Evolutionary conservation across 2,329 filamentous ascomycete species (phyloP), one percentile per base, ranked within the genome.

Genomic region (Xylariaceae sp.): DNA sequence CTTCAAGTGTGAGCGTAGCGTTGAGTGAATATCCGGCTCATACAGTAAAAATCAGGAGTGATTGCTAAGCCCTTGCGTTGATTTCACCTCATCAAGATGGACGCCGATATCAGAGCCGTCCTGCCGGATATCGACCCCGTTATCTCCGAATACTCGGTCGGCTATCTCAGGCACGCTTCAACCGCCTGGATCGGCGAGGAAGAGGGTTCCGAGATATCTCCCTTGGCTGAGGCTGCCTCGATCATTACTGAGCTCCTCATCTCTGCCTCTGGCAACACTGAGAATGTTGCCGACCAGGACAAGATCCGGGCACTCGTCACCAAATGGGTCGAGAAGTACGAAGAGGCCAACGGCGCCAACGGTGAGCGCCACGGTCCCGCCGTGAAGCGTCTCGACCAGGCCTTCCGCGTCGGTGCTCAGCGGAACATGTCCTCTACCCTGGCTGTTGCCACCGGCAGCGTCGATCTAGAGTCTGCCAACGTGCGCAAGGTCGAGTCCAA

Each of bases 341-440:
- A 86, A 71, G 85, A 86, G 62, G 84, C 85, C 59, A 88, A 90
- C 77, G 89, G 86, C 58, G 87, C 89, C 77, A 89, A 86, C 62
- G 82, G 85, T 53, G 84, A 91, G 74, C 81, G 82, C 55, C 86
- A 88, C 71, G 84, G 88, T 67, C 89, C 89, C 8, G 88, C 90
- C 6, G 90, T 93, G 61, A 91, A 82, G 75, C 89, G 91, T 69
- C 85, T 99, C 17, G 94, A 97, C 70, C 92, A 97, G 75, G 90
- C 92, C 62, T 90, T 97, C 75, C 90, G 97, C 76, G 93, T 99
- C 70, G 90, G 91, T 73, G 87, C 92, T 30, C 91, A 96, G 77
- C 85, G 91, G 65, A 97, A 96, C 76, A 93, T 99, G 78, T 99
- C 94, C 37, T 96, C 94, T 4, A 99, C 94, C 2, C 77, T 99